Evolutionary conservation across 345 rosid species (phyloP), one percentile per base, ranked within the genome.

Genomic region (Cardamine occulta): DNA sequence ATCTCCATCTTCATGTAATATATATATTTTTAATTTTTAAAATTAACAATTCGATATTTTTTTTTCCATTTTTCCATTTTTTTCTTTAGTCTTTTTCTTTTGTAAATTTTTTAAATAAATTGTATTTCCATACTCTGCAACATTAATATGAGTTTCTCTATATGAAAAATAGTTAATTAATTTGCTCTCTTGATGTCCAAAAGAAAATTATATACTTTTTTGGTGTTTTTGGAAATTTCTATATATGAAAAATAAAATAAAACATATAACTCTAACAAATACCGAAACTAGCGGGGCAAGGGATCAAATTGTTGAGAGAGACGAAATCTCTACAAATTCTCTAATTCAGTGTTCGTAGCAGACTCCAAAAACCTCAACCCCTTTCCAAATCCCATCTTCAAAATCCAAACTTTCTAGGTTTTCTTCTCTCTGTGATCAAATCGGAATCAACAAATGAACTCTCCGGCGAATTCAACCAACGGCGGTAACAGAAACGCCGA

Each of bases 391-490:
- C 15, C 48, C 32, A 5, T 61, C 49, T 37, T 51, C 19, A 4
- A 59, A 14, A 65, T 37, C 21, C 44, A 2, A 44, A 64, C 14
- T 39, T 39, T 58, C 49, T 75, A 75, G 74, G 73, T 70, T 52
- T 52, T 52, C 70, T 53, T 73, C 42, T 49, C 53, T 26, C 39
- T 26, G 24, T 8, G 53, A 63, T 26, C 35, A 24, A 26, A 39
- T 51, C 52, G 4, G 14, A 24, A 51, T 13, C 58, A 24, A 70
- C 52, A 12, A 52, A 80, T 81, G 82, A 74, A 17, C 62, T 74
- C 73, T 28, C 68, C 69, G 72, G 68, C 28, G 58, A 76, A 61
- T 35, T 77, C 59, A 48, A 72, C 54, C 13, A 74, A 72, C 80
- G 74, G 21, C 59, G 52, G 63, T 21, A 77, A 66, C 60, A 68